These are phyloP conservation scores for Volvox reticuliferus DNA, from an alignment of 139 green algal species.

Conservation along the genomic window DNA sequence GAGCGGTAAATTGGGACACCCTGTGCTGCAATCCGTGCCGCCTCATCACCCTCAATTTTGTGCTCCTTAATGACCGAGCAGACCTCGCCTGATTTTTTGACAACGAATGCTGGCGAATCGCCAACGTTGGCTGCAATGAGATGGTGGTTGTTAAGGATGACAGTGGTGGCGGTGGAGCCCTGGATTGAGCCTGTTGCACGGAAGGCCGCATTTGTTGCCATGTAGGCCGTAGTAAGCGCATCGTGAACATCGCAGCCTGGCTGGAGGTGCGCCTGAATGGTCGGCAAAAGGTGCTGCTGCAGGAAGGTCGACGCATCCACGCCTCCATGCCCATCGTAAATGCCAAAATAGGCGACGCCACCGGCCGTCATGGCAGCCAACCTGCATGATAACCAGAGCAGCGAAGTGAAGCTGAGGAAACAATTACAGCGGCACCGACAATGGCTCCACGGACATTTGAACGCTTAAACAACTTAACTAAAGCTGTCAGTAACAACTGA, in stretches of 20 bases:
- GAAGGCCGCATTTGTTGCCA: slow-evolving; percentile 5
- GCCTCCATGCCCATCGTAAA: slow-evolving; percentile 43
- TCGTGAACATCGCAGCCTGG: slow-evolving; percentile 33
- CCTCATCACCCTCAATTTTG: slow-evolving; percentile 42
- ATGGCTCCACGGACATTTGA: too few species aligned
- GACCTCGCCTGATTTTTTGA: slow-evolving; percentile 27
- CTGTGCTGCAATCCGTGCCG: slow-evolving; percentile 12
- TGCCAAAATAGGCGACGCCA: slow-evolving; percentile 26
- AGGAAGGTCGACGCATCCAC: slow-evolving; percentile 27
- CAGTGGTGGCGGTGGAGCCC: slow-evolving; percentile 32
- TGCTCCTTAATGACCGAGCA: slow-evolving; percentile 34
- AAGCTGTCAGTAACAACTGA: too few species aligned
- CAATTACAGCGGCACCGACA: too few species aligned
- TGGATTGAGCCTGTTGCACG: slow-evolving; percentile 41
- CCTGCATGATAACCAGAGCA: neutral
- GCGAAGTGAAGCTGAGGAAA: too few species aligned
- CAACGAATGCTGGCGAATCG: slow-evolving; percentile 42
- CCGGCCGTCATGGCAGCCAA: slow-evolving; percentile 15
- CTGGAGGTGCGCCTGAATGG: slow-evolving; percentile 29
- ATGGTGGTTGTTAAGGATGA: slow-evolving; percentile 13
- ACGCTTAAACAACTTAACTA: too few species aligned
- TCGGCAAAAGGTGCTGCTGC: slow-evolving; percentile 31
- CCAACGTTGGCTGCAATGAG: slow-evolving; percentile 47
- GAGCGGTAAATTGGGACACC: slow-evolving; percentile 28
- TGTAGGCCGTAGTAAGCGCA: slow-evolving; percentile 16